Conservation (phyloP, 192 early-diverging fungal genomes). For the Geosiphon pyriformis region DNA sequence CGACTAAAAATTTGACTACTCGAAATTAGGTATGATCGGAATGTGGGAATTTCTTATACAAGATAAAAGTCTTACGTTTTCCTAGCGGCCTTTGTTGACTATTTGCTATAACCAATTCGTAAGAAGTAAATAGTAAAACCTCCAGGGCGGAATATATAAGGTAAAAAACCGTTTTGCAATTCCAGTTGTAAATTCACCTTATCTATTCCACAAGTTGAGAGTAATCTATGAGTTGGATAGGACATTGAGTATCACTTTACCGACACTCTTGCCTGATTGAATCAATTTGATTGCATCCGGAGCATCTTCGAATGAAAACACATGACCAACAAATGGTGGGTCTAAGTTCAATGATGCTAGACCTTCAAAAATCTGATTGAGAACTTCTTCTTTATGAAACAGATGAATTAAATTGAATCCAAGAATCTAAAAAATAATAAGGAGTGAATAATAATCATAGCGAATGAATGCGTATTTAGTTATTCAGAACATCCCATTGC, state of each 20-base stretch:
- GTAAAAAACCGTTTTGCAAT: too few relatives aligned
- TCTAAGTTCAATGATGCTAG: conserved; percentile 5
- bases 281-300: conserved; percentile 15
- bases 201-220: too few relatives aligned
- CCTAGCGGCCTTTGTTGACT: too few relatives aligned
- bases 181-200: too few relatives aligned
- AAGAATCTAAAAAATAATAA: conserved; percentile 1
- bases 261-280: conserved; percentile 25
- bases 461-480: not conserved
- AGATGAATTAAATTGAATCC: conserved; percentile 26
- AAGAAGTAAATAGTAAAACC: too few relatives aligned
- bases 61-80: too few relatives aligned
- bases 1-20: too few relatives aligned
- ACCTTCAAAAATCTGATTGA: conserved; percentile 14
- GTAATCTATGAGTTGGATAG: too few relatives aligned
- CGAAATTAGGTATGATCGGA: too few relatives aligned
- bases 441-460: not conserved
- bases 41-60: too few relatives aligned
- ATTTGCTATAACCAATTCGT: too few relatives aligned
- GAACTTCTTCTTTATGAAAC: conserved; percentile 4
- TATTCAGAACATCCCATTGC: not conserved
- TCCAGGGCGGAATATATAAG: too few relatives aligned
- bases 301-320: conserved; percentile 16
- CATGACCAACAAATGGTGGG: conserved; percentile 11
- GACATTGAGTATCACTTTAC: conserved; percentile 17